A percentile compares a stretch with the other conserved stretches of the same genome.
phyloP scores from a whole-genome alignment of 78 protist species.

The Planoprotostelium fungivorum region DNA sequence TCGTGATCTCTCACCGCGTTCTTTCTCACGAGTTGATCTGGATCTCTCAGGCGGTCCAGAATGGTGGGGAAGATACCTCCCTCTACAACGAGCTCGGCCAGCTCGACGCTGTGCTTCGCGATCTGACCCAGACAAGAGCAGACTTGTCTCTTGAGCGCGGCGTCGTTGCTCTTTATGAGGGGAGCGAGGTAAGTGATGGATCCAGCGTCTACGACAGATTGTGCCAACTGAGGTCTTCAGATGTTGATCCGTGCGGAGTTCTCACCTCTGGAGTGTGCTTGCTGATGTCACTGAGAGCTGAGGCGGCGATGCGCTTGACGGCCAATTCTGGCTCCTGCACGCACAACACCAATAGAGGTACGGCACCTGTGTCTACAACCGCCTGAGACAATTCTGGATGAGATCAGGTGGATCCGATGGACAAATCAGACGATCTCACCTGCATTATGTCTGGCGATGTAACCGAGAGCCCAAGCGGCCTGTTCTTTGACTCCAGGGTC shows the following conservation, averaged over 20 bases:
- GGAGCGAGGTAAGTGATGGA: slow-evolving; percentile 83
- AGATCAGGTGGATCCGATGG: not conserved
- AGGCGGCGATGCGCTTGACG: slow-evolving; percentile 82
- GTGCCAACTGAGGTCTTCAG: slow-evolving; percentile 40
- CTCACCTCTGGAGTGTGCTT: slow-evolving; percentile 87
- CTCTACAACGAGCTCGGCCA: slow-evolving; percentile 88
- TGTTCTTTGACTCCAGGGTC: slow-evolving; percentile 92
- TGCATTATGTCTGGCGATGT: slow-evolving; percentile 71
- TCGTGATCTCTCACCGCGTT: slow-evolving; percentile 52
- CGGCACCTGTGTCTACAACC: slow-evolving; percentile 89
- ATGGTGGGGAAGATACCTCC: slow-evolving; percentile 85
- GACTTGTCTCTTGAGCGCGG: slow-evolving; percentile 85
- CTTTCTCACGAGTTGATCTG: slow-evolving; percentile 74
- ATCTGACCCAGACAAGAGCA: slow-evolving; percentile 78
- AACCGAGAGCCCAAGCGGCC: slow-evolving; percentile 91
- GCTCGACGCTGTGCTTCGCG: slow-evolving; percentile 88
- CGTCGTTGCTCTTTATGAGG: slow-evolving; percentile 61
- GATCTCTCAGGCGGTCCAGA: slow-evolving; percentile 78
- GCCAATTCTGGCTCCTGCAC: slow-evolving; percentile 93
- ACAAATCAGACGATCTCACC: not conserved
- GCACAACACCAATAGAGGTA: slow-evolving; percentile 81
- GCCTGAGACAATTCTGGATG: slow-evolving; percentile 41
- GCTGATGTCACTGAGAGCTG: slow-evolving; percentile 77
- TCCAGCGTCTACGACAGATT: slow-evolving; percentile 80
- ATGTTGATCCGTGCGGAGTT: not conserved